phyloP scores from a whole-genome alignment of 495 filamentous ascomycete genomes.

The Trichoderma erinaceum region DNA sequence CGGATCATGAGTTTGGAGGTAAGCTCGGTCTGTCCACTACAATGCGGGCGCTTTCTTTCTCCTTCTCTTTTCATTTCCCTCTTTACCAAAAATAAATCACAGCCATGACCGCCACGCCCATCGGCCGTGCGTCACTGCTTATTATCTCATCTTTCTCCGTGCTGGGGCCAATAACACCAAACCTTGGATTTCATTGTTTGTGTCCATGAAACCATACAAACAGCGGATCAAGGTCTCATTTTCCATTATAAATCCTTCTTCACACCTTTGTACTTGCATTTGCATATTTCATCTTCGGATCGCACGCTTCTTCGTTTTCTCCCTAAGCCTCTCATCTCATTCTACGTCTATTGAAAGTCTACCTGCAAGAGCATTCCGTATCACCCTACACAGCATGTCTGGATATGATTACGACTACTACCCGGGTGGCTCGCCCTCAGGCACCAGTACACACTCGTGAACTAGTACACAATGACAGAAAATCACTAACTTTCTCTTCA shows the following conservation, averaged over 20 bases:
- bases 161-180: background rate
- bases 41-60: background rate
- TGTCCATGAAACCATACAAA: background rate
- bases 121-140: background rate
- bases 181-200: background rate
- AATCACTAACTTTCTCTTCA: constrained; percentile 10
- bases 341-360: too few relatives aligned
- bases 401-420: background rate
- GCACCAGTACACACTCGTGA: background rate
- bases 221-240: background rate
- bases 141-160: background rate
- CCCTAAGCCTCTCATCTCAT: too few relatives aligned
- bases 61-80: background rate
- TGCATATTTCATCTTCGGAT: too few relatives aligned
- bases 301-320: too few relatives aligned
- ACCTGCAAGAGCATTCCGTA: too few relatives aligned
- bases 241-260: background rate
- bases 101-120: too few relatives aligned
- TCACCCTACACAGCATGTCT: too few relatives aligned
- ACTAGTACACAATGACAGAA: background rate
- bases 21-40: constrained; percentile 29
- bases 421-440: background rate
- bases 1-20: constrained; percentile 84
- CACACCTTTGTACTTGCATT: background rate
- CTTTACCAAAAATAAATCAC: background rate